These are phyloP conservation scores for Boletus tylopilopsis DNA, from an alignment of 768 basidiomycete species.

Conservation along the genomic window DNA sequence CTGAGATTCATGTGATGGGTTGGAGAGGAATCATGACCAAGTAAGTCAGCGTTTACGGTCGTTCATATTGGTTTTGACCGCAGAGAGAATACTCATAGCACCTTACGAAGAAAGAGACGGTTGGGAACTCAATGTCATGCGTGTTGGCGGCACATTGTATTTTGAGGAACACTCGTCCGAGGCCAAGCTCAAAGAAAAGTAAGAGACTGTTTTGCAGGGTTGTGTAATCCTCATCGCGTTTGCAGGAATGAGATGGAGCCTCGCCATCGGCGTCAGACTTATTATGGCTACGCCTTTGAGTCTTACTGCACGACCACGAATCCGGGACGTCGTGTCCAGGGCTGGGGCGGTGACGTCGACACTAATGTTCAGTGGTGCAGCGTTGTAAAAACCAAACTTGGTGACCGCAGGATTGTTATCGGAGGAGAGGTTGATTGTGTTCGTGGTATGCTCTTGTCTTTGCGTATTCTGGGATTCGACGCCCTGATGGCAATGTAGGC, in stretches of 20 bases:
- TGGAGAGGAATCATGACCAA: slow-evolving; percentile 89
- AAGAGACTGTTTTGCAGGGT: slow-evolving; percentile 16
- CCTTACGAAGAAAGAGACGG: slow-evolving; percentile 79
- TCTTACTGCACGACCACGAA: slow-evolving; percentile 68
- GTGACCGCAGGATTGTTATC: slow-evolving; percentile 64
- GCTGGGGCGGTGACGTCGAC: slow-evolving; percentile 80
- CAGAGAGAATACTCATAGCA: slow-evolving; percentile 70
- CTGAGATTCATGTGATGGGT: slow-evolving; percentile 54
- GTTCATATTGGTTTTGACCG: slow-evolving; percentile 14
- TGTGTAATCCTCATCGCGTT: slow-evolving; percentile 1
- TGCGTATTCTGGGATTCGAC: not conserved
- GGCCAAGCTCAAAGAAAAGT: slow-evolving; percentile 62
- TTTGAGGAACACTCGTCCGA: slow-evolving; percentile 70
- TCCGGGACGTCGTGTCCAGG: slow-evolving; percentile 30
- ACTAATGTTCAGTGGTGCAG: slow-evolving; percentile 91
- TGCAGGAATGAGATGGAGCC: slow-evolving; percentile 63
- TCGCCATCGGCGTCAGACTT: slow-evolving; percentile 59
- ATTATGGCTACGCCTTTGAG: slow-evolving; percentile 89
- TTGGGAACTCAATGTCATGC: slow-evolving; percentile 85
- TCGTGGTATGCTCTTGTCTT: slow-evolving; percentile 44
- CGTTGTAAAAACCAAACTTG: slow-evolving; percentile 83
- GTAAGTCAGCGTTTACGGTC: slow-evolving; percentile 37
- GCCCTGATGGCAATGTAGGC: slow-evolving; percentile 36
- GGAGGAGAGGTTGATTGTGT: slow-evolving; percentile 94
- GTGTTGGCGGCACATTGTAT: slow-evolving; percentile 62